These are phyloP conservation scores for Candida mattraensis DNA, from an alignment of 805 yeast species.

Conservation along the genomic window DNA sequence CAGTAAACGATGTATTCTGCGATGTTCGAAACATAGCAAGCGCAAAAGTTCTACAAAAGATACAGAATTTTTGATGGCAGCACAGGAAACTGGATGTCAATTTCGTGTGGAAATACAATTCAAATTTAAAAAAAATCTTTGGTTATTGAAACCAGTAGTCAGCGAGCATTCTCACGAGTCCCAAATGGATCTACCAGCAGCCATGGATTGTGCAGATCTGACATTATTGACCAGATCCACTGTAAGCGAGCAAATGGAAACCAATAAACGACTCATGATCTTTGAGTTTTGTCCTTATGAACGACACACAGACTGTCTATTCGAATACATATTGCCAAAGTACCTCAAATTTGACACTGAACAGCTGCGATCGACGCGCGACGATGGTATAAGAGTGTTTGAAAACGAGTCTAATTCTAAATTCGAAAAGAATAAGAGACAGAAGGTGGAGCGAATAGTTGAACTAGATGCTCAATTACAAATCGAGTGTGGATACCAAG, in stretches of 20 bases:
- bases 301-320: conserved; percentile 13
- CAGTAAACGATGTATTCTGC: conserved; percentile 23
- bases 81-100: conserved; percentile 19
- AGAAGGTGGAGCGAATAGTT: too few species aligned
- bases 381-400: conserved; percentile 7
- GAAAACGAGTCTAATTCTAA: not conserved
- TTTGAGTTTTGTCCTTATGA: conserved; percentile 10
- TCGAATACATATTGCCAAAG: conserved; percentile 14
- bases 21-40: conserved; percentile 21
- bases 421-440: too few species aligned
- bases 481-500: too few species aligned
- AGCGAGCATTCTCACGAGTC: conserved; percentile 21
- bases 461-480: too few species aligned
- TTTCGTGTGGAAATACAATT: conserved; percentile 28
- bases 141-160: conserved; percentile 27
- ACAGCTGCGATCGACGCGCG: conserved; percentile 1
- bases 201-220: conserved; percentile 7
- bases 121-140: conserved; percentile 24
- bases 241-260: not conserved
- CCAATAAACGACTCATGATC: conserved; percentile 2
- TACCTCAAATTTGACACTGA: conserved; percentile 5
- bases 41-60: conserved; percentile 6
- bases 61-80: not conserved
- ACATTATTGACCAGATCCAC: conserved; percentile 1
- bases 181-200: conserved; percentile 5